Base-by-base conservation (phyloP, 495 filamentous ascomycete genomes). In the Terfezia boudieri region DNA sequence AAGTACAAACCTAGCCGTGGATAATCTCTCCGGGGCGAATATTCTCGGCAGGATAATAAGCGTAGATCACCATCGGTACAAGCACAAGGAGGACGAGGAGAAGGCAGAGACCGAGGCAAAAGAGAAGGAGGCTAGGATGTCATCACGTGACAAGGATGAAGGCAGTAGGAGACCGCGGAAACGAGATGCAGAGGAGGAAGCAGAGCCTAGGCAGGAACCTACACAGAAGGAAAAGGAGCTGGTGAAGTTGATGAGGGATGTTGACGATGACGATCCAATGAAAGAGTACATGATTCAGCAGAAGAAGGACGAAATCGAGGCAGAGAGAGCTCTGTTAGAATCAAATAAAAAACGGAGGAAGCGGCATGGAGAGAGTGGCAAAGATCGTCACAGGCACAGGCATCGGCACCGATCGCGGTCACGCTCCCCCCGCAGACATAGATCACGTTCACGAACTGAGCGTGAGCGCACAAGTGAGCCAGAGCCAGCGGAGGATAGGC, bases 211-310 rank as follows among this genome's bases (percentile, higher is more conserved):
- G 7, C 52, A 52, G 54, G 36, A 72, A 14, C 55, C 79, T 61
- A 60, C 82, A 16, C 76, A 73, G 59, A 81, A 83, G 60, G 89
- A 95, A 68, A 71, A 68, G 49, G 89, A 95, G 64, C 64, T 96
- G 49, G 76, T 75, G 55, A 76, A 78, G 53, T 63, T 95, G 60
- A 79, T 90, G 16, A 68, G 73, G 56, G 78, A 86, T 17, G 82
- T 92, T 58, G 89, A 95, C 59, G 88, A 95, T 22, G 90, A 95
- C 60, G 89, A 98, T 69, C 89, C 90, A 2, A 95, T 96, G 90
- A 96, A 94, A 69, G 77, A 78, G 52, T 92, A 83, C 64, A 66
- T 94, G 51, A 75, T 95, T 23, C 71, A 86, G 49, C 82, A 90
- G 69, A 94, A 94, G 75, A 84, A 81, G 62, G 83, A 86, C 58